These are phyloP conservation scores for Cytospora piceicola DNA, from an alignment of 2,329 filamentous ascomycete species.

Conservation along the genomic window DNA sequence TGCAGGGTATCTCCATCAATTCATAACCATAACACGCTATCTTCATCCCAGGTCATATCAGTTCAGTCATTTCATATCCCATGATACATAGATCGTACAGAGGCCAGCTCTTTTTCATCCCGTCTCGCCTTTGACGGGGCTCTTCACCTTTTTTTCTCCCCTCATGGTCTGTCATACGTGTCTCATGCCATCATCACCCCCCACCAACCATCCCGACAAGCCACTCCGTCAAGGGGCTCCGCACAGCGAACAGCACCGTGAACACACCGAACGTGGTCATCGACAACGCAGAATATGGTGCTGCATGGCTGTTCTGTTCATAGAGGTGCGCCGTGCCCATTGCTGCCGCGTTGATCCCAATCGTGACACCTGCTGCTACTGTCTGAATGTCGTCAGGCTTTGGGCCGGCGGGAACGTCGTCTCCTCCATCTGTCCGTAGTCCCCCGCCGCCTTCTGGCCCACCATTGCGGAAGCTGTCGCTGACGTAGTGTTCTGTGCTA, in stretches of 20 bases:
- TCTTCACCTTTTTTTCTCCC: not conserved
- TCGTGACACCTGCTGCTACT: slow-evolving; percentile 55
- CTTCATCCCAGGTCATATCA: not conserved
- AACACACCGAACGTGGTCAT: slow-evolving; percentile 62
- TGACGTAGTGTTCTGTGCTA: not conserved
- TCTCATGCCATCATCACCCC: slow-evolving; percentile 28
- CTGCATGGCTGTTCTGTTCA: slow-evolving; percentile 55
- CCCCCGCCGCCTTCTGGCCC: not conserved
- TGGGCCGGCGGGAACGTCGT: not conserved
- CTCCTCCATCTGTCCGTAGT: not conserved
- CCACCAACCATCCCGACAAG: slow-evolving; percentile 41
- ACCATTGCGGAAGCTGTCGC: not conserved
- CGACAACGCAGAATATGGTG: slow-evolving; percentile 59
- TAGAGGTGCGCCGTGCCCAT: slow-evolving; percentile 64
- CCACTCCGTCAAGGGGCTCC: slow-evolving; percentile 49
- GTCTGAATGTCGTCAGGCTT: slow-evolving; percentile 41
- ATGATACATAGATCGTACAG: not conserved
- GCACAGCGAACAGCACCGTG: slow-evolving; percentile 58
- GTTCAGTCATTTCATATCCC: not conserved
- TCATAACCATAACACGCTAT: not conserved
- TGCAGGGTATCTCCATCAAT: slow-evolving; percentile 20
- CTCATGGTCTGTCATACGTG: not conserved
- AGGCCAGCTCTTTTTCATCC: not conserved
- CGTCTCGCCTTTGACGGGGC: not conserved
- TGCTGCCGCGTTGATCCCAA: slow-evolving; percentile 63